Evolutionary conservation across 192 early-diverging fungal species (phyloP).

Genomic region (Oehlia diaphana): DNA sequence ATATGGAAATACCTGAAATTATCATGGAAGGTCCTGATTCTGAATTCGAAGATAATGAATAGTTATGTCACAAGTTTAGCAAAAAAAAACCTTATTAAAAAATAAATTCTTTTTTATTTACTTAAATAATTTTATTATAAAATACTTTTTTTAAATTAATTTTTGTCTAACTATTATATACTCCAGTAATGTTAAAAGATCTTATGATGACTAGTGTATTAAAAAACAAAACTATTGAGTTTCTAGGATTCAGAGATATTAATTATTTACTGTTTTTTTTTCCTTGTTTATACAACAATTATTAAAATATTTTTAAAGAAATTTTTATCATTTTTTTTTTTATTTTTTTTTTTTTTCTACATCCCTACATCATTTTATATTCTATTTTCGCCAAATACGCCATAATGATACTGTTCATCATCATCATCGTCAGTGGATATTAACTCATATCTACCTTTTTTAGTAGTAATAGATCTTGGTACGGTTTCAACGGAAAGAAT

Average conservation of each 20-base stretch:
- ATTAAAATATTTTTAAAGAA: neutral
- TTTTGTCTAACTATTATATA: too few relatives aligned
- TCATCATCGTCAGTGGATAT: slow-evolving; percentile 6
- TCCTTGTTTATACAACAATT: neutral
- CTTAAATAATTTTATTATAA: too few relatives aligned
- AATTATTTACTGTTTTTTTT: too few relatives aligned
- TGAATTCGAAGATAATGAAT: slow-evolving; percentile 13
- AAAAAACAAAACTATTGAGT: too few relatives aligned
- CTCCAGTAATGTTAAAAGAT: too few relatives aligned
- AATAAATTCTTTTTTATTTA: too few relatives aligned
- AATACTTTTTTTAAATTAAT: too few relatives aligned
- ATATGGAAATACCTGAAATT: slow-evolving; percentile 26
- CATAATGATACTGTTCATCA: slow-evolving; percentile 24
- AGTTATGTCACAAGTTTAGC: neutral
- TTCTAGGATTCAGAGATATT: too few relatives aligned
- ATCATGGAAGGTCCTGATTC: slow-evolving; percentile 20
- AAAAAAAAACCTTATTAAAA: too few relatives aligned
- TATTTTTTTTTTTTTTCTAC: too few relatives aligned
- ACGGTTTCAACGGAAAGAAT: slow-evolving; percentile 2
- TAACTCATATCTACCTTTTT: slow-evolving; percentile 16
- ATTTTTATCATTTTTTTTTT: neutral
- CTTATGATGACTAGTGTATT: too few relatives aligned
- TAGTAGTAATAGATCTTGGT: neutral
- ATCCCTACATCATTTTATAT: neutral
- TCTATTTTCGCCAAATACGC: slow-evolving; percentile 1